Evolutionary conservation across 805 yeast species (phyloP).

Genomic region (Pichia cabralensis): DNA sequence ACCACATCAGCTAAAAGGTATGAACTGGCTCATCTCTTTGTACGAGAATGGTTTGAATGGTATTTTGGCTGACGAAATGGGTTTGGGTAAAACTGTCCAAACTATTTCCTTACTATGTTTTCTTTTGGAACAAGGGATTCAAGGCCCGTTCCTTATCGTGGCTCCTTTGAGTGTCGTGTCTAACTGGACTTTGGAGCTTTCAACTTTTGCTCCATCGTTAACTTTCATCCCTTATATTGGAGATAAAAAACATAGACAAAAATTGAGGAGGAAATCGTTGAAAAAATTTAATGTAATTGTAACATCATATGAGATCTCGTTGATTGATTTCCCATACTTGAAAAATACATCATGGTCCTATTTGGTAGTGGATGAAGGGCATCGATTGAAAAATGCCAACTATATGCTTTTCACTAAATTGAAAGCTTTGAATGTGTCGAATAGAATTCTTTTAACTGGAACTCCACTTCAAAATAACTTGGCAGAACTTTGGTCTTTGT

Average conservation of each 20-base stretch:
- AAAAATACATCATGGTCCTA: slow-evolving; percentile 61
- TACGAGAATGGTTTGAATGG: slow-evolving; percentile 94
- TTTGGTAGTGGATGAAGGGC: slow-evolving; percentile 92
- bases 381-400: slow-evolving; percentile 76
- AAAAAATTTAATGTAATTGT: slow-evolving; percentile 43
- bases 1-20: slow-evolving; percentile 80
- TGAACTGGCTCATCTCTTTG: slow-evolving; percentile 81
- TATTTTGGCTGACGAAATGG: slow-evolving; percentile 96
- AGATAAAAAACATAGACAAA: slow-evolving; percentile 42
- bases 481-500: slow-evolving; percentile 82
- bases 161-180: slow-evolving; percentile 80
- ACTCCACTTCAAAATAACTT: slow-evolving; percentile 92
- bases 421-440: slow-evolving; percentile 56
- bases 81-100: slow-evolving; percentile 88
- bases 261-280: slow-evolving; percentile 25
- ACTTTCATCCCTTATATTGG: slow-evolving; percentile 60
- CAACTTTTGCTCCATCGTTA: slow-evolving; percentile 61
- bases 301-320: slow-evolving; percentile 74
- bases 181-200: slow-evolving; percentile 74
- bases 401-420: slow-evolving; percentile 65
- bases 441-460: slow-evolving; percentile 82
- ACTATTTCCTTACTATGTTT: slow-evolving; percentile 72
- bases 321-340: slow-evolving; percentile 54
- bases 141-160: slow-evolving; percentile 69
- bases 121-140: slow-evolving; percentile 65